These are phyloP conservation scores for Trichoderma virens DNA, from an alignment of 495 filamentous ascomycete genomes.

Conservation along the genomic window DNA sequence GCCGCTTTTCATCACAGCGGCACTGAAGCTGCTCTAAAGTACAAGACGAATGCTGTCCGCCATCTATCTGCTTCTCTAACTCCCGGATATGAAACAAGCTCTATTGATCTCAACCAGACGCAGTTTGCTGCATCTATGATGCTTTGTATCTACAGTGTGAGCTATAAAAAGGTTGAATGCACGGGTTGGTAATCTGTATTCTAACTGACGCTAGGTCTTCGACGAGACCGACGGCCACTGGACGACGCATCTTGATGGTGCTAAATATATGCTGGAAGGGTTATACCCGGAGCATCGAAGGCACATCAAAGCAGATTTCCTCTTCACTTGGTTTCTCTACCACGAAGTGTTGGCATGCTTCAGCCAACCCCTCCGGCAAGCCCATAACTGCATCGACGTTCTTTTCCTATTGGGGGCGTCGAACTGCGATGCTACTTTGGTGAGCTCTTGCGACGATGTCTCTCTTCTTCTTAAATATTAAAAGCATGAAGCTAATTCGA, in stretches of 20 bases:
- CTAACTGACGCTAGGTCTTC: conserved; percentile 21
- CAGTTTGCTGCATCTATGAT: conserved; percentile 31
- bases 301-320: conserved; percentile 21
- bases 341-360: conserved; percentile 29
- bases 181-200: neutral
- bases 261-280: conserved; percentile 23
- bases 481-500: conserved; percentile 12
- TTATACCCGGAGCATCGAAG: conserved; percentile 6
- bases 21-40: conserved; percentile 22
- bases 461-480: neutral
- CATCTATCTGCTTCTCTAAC: conserved; percentile 20
- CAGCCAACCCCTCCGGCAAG: conserved; percentile 22
- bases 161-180: neutral
- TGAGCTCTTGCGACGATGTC: conserved; percentile 7
- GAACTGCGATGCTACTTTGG: conserved; percentile 24
- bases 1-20: conserved; percentile 28
- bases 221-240: conserved; percentile 31
- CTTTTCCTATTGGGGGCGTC: conserved; percentile 13
- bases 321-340: conserved; percentile 31
- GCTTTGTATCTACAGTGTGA: conserved; percentile 31
- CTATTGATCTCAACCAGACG: conserved; percentile 23
- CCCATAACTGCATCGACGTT: conserved; percentile 18
- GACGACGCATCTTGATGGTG: conserved; percentile 26
- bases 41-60: conserved; percentile 26
- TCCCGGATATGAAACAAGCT: conserved; percentile 18